Evolutionary conservation across 176 grass and related monocot species (phyloP).

Genomic region (Thalia dealbata): DNA sequence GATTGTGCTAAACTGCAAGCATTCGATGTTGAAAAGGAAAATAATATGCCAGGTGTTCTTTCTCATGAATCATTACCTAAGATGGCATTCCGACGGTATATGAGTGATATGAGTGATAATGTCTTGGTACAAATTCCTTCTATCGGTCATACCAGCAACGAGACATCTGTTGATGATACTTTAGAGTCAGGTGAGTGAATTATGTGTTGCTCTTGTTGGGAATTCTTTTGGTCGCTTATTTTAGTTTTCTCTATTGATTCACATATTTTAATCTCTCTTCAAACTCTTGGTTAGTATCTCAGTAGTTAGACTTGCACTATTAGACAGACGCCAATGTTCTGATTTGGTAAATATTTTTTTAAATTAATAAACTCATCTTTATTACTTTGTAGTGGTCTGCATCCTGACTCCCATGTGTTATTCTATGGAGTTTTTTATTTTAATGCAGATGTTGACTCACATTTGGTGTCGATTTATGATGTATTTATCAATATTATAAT

Average conservation of each 20-base stretch:
- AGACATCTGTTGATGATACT: neutral
- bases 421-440: neutral
- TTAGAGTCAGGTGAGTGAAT: neutral
- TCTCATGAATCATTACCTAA: constrained; percentile 20
- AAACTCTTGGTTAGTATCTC: neutral
- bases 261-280: neutral
- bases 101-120: neutral
- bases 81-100: constrained; percentile 12
- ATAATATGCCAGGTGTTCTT: constrained; percentile 13
- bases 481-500: too few relatives aligned
- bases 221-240: neutral
- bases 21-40: neutral
- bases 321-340: too few relatives aligned
- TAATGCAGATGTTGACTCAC: neutral
- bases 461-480: neutral
- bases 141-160: neutral
- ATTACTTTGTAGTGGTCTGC: neutral
- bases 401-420: neutral
- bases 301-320: too few relatives aligned
- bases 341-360: too few relatives aligned
- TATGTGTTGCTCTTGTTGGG: neutral
- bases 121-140: neutral
- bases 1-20: constrained; percentile 12
- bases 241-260: neutral
- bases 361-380: too few relatives aligned